phyloP scores from a whole-genome alignment of 306 rosid species.

The Abrus precatorius region DNA sequence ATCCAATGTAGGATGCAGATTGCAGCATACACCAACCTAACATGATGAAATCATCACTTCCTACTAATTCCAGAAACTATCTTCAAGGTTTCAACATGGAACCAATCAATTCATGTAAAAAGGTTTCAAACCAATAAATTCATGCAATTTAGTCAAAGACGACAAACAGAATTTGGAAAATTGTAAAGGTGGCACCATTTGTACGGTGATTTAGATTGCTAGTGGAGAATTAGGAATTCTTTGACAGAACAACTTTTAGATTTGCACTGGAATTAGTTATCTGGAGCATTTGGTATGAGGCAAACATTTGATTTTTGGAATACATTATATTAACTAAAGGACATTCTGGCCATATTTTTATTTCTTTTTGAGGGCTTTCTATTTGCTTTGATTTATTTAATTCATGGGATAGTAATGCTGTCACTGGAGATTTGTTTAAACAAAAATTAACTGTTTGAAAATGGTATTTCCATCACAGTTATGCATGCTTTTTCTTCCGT shows the following conservation, averaged over 20 bases:
- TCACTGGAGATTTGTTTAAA: background rate
- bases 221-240: background rate
- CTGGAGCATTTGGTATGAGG: background rate
- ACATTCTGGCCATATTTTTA: background rate
- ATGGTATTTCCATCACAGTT: background rate
- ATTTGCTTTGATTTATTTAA: background rate
- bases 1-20: background rate
- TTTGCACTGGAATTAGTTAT: background rate
- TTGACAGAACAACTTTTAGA: background rate
- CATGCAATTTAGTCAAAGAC: background rate
- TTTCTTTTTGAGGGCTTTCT: background rate
- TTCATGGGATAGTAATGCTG: background rate
- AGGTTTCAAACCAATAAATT: background rate
- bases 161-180: background rate
- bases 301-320: background rate
- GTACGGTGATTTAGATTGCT: background rate
- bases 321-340: background rate
- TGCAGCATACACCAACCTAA: background rate
- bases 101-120: slow-evolving; percentile 1
- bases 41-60: background rate
- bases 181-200: background rate
- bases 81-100: background rate
- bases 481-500: background rate
- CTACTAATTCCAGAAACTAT: background rate
- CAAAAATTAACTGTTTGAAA: too few relatives aligned